Evolutionary conservation across 2,329 filamentous ascomycete genomes (phyloP).

Genomic region (Ceratocystis harringtonii): DNA sequence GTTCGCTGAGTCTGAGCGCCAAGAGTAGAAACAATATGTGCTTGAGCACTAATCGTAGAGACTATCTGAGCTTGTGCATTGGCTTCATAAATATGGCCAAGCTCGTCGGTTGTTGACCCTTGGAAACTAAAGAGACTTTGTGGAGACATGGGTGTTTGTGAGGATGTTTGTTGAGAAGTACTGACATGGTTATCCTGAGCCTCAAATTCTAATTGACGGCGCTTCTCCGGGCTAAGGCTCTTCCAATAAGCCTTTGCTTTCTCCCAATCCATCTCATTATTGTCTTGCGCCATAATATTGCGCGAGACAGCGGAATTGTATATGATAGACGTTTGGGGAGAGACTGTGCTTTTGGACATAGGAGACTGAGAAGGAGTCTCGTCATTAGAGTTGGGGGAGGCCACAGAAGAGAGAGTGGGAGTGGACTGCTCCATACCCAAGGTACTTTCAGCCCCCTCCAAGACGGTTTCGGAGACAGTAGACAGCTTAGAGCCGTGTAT

Average conservation of each 20-base stretch:
- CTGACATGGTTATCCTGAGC: conserved; percentile 22
- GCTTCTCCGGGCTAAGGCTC: conserved; percentile 46
- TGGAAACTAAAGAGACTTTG: conserved; percentile 9
- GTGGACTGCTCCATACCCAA: background rate
- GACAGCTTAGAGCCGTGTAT: background rate
- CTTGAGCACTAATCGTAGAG: conserved; percentile 6
- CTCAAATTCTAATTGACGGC: conserved; percentile 45
- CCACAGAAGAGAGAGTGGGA: background rate
- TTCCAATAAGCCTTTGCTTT: conserved; percentile 56
- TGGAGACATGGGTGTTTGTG: conserved; percentile 1
- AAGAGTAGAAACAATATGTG: conserved; percentile 6
- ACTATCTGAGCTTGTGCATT: conserved; percentile 11
- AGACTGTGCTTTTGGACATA: background rate
- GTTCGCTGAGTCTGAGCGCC: background rate
- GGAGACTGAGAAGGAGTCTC: background rate
- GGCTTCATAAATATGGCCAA: conserved; percentile 14
- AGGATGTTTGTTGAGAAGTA: background rate
- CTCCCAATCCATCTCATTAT: conserved; percentile 42
- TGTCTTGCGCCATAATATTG: conserved; percentile 5
- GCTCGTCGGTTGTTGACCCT: conserved; percentile 9
- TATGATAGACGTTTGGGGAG: background rate
- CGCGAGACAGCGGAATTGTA: conserved; percentile 1
- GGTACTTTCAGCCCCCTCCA: background rate
- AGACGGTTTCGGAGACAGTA: conserved; percentile 7
- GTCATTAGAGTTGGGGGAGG: background rate